phyloP scores from a whole-genome alignment of 176 grass and related monocot genomes.

The Triticum timopheevii region DNA sequence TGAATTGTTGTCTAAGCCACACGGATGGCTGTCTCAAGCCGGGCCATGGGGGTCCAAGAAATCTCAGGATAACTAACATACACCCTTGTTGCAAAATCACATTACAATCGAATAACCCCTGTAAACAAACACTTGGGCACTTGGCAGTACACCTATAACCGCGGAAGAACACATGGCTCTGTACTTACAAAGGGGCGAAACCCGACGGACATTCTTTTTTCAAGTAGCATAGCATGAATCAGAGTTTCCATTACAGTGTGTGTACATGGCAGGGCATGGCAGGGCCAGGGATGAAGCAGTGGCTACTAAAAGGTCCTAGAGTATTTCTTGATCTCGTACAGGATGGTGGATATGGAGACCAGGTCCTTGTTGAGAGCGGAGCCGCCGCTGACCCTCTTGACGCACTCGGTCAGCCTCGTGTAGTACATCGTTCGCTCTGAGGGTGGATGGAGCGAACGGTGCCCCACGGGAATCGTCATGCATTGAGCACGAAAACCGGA shows the following conservation, averaged over 20 bases:
- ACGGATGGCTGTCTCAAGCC: too few species aligned
- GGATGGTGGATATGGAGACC: constrained; percentile 94
- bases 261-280: too few species aligned
- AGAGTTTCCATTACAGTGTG: constrained; percentile 8
- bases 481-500: too few species aligned
- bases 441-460: too few species aligned
- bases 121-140: background rate
- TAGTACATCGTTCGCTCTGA: constrained; percentile 51
- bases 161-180: background rate
- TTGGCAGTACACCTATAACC: background rate
- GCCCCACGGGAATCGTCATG: too few species aligned
- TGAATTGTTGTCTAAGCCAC: too few species aligned
- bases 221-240: background rate
- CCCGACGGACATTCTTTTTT: background rate
- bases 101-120: background rate
- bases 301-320: constrained; percentile 47
- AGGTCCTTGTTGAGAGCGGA: constrained; percentile 82
- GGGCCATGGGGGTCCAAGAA: too few species aligned
- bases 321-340: constrained; percentile 97
- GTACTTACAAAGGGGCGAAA: background rate
- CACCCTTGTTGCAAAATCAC: background rate
- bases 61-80: background rate
- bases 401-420: constrained; percentile 79
- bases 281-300: background rate
- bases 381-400: constrained; percentile 72